Evolutionary conservation across 1,284 basidiomycete genomes (phyloP).

Genomic region (Ganoderma resinaceum): DNA sequence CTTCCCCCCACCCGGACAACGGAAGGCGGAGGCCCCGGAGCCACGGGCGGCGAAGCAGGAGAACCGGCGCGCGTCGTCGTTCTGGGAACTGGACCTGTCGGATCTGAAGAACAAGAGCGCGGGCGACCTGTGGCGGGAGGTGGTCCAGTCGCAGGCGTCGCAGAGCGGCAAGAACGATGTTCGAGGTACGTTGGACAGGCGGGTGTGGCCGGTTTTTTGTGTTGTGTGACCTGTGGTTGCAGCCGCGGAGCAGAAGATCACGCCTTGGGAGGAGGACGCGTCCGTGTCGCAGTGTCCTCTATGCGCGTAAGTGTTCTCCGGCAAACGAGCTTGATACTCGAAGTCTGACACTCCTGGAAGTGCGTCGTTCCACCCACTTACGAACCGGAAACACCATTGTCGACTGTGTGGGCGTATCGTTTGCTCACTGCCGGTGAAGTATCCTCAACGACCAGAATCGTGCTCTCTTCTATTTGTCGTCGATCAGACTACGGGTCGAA

Average conservation of each 20-base stretch:
- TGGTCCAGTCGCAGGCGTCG: slow-evolving; percentile 51
- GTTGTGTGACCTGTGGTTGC: slow-evolving; percentile 18
- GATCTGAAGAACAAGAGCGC: slow-evolving; percentile 66
- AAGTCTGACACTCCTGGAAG: slow-evolving; percentile 43
- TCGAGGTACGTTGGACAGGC: slow-evolving; percentile 52
- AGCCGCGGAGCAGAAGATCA: slow-evolving; percentile 92
- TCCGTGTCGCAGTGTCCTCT: slow-evolving; percentile 82
- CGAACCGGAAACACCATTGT: slow-evolving; percentile 97
- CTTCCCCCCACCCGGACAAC: slow-evolving; percentile 59
- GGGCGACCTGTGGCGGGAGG: slow-evolving; percentile 66
- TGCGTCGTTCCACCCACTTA: slow-evolving; percentile 86
- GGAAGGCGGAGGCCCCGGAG: slow-evolving; percentile 34
- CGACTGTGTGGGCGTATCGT: slow-evolving; percentile 93
- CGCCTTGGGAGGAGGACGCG: slow-evolving; percentile 93
- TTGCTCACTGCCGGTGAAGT: slow-evolving; percentile 88
- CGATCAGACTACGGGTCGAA: slow-evolving; percentile 74
- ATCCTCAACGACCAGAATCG: slow-evolving; percentile 67
- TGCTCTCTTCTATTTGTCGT: slow-evolving; percentile 86
- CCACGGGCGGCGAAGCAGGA: slow-evolving; percentile 32
- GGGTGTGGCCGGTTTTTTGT: not conserved
- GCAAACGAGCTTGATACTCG: not conserved
- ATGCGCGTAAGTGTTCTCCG: slow-evolving; percentile 70
- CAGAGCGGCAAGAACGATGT: slow-evolving; percentile 58
- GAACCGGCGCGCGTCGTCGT: slow-evolving; percentile 61
- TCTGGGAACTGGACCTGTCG: slow-evolving; percentile 68